Evolutionary conservation across 1,284 basidiomycete genomes (phyloP), one percentile per base, ranked within the genome.

Genomic region (Microbotryomycetes sp.): DNA sequence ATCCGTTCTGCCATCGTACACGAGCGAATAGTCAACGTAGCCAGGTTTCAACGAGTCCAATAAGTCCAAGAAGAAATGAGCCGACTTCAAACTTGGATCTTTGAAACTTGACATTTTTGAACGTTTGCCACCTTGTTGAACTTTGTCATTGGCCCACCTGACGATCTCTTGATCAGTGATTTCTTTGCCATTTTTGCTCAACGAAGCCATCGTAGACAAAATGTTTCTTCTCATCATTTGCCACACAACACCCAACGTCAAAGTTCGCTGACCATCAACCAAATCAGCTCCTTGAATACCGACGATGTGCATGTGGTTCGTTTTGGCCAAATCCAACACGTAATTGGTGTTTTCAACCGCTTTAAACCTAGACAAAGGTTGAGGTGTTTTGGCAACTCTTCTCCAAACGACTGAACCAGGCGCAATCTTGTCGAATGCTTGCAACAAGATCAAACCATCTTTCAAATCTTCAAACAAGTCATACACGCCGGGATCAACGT

Each of bases 281-380:
- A 98, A 96, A 77, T 97, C 94, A 2, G 92, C 86, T 12, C 94
- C 94, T 76, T 98, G 96, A 70, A 98, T 97, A 25, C 93, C 93
- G 59, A 98, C 92, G 65, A 98, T 81, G 76, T 91, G 91, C 90
- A 98, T 91, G 53, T 87, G 85, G 74, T 89, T 92, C 74, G 89
- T 85, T 76, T 88, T 91, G 19, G 86, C 93, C 19, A 98, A 84
- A 56, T 98, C 94, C 56, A 97, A 87, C 4, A 81, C 86, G 72
- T 98, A 98, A 76, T 98, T 98, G 58, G 91, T 97, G 78, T 98
- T 98, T 78, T 98, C 96, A 36, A 98, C 92, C 49, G 86, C 86
- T 81, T 98, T 98, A 83, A 97, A 98, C 58, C 92, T 82, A 42
- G 91, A 92, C 25, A 98, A 80, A 58, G 85, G 88, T 73, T 86